Base-by-base conservation (phyloP, 2,329 filamentous ascomycete species). In the Alternaria hordeiaustralica region DNA sequence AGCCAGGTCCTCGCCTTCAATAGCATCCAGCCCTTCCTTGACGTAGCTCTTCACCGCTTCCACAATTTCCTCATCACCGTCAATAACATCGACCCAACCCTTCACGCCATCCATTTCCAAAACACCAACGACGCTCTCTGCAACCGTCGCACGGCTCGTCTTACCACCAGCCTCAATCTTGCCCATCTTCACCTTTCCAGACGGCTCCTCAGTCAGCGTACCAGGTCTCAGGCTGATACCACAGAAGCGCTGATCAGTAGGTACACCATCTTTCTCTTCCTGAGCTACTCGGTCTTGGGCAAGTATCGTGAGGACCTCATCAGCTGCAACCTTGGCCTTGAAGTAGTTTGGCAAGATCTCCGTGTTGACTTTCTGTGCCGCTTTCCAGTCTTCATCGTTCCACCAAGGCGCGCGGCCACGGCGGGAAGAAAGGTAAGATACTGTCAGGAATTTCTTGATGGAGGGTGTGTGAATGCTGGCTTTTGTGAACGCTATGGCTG, bases 51-150 rank as follows among this genome's bases (percentile, higher is more conserved):
- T 81, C 21, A 87, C 81, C 13, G 84, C 85, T 53, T 77, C 75
- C 7, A 79, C 79, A 50, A 86, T 78, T 0, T 69, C 72, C 61
- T 85, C 82, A 20, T 85, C 78, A 4, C 86, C 86, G 69, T 84
- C 81, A 49, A 87, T 64, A 65, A 87, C 73, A 80, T 88, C 86
- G 72, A 83, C 79, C 85, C 85, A 88, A 0, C 86, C 86, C 43
- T 80, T 81, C 23, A 80, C 81, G 67, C 84, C 83, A 21, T 81
- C 80, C 12, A 82, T 81, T 18, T 83, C 84, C 74, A 88, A 69
- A 64, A 86, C 78, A 65, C 72, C 75, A 69, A 83, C 84, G 46
- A 85, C 82, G 45, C 85, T 82, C 69, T 82, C 79, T 6, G 86
- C 86, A 49, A 87, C 85, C 69, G 85, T 84, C 66, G 81, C 84